Percentiles rank a stretch among this genome's conserved stretches.
These are phyloP conservation scores for Quercus lobata DNA, from an alignment of 331 rosid species.

Conservation along the genomic window DNA sequence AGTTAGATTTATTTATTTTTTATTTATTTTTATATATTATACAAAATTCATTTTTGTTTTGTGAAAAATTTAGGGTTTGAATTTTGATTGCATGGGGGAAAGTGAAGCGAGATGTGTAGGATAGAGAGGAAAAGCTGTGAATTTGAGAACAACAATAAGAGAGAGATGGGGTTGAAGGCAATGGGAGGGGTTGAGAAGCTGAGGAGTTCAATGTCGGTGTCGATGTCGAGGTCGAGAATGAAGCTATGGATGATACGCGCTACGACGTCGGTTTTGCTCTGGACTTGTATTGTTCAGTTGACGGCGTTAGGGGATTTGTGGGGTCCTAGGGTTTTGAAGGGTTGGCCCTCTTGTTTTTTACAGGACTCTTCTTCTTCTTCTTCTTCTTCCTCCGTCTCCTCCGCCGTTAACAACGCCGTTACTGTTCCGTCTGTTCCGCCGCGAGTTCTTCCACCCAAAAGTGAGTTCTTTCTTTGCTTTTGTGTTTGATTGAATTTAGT, in stretches of 20 bases:
- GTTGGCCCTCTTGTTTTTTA: constrained; percentile 93
- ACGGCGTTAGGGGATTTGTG: constrained; percentile 75
- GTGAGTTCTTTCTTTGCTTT: constrained; percentile 28
- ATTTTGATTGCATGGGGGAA: constrained; percentile 4
- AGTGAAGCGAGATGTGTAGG: constrained; percentile 54
- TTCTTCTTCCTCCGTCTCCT: too few species aligned
- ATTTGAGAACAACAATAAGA: constrained; percentile 5
- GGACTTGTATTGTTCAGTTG: constrained; percentile 90
- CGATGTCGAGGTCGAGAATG: constrained; percentile 55
- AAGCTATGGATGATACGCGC: constrained; percentile 89
- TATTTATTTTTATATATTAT: too few species aligned
- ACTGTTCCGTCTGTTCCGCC: constrained; percentile 39
- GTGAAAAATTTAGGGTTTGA: too few species aligned
- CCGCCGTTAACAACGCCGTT: constrained; percentile 12
- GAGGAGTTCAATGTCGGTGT: constrained; percentile 35
- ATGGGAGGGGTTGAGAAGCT: constrained; percentile 51
- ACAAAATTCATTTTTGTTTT: too few species aligned
- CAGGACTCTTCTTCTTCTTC: constrained; percentile 37
- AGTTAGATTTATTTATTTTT: too few species aligned
- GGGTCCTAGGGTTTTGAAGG: constrained; percentile 94
- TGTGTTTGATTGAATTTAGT: background rate
- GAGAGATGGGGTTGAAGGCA: constrained; percentile 65
- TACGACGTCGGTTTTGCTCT: constrained; percentile 70
- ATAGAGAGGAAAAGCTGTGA: constrained; percentile 37
- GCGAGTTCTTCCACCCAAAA: constrained; percentile 77